Evolutionary conservation across 257 asterid species (phyloP).

Genomic region (Nyctanthes arbortristis): DNA sequence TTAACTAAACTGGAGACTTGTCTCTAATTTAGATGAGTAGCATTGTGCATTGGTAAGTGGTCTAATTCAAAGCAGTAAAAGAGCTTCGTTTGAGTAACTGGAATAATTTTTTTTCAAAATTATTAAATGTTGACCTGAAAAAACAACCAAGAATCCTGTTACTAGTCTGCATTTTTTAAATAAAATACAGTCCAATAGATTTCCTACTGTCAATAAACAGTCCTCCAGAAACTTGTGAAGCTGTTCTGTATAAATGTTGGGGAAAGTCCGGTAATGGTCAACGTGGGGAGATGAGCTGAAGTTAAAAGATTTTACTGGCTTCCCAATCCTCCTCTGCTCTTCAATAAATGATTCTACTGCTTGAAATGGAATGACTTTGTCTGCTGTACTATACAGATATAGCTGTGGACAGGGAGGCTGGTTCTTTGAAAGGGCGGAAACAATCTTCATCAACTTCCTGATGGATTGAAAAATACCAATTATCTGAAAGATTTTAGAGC

Average conservation of each 20-base stretch:
- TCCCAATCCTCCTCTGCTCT: conserved; percentile 59
- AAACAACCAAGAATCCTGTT: no score
- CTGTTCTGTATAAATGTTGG: conserved; percentile 48
- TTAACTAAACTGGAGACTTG: no score
- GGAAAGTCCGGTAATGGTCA: conserved; percentile 81
- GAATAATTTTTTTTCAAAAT: no score
- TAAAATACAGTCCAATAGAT: conserved; percentile 23
- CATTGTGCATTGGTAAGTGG: no score
- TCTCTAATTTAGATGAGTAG: no score
- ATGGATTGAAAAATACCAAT: conserved; percentile 20
- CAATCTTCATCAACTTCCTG: conserved; percentile 64
- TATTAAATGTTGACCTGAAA: no score
- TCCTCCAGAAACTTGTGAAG: conserved; percentile 52
- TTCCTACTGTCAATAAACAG: conserved; percentile 34
- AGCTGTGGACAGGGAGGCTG: conserved; percentile 86
- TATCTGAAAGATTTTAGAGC: no score
- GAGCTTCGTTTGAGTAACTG: no score
- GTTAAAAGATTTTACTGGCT: conserved; percentile 45
- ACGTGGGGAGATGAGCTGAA: conserved; percentile 82
- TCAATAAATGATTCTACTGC: conserved; percentile 63
- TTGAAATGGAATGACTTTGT: conserved; percentile 69
- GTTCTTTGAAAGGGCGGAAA: conserved; percentile 40
- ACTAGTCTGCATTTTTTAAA: not conserved
- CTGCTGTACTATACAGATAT: conserved; percentile 72
- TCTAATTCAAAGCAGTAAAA: no score